Evolutionary conservation across 768 basidiomycete genomes (phyloP), one percentile per base, ranked within the genome.

Genomic region (Leccinellum rugosiceps): DNA sequence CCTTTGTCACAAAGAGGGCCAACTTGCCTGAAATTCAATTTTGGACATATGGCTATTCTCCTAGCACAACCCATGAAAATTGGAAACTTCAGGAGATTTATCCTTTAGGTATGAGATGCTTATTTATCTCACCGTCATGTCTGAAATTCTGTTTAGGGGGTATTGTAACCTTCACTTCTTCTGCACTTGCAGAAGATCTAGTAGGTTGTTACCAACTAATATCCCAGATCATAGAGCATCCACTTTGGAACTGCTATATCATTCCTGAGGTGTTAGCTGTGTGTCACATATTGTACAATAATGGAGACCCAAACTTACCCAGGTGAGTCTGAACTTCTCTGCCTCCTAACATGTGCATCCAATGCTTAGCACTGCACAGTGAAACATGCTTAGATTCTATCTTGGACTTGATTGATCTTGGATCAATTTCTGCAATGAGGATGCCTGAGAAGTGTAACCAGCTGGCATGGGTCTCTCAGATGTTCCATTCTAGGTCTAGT

Each of bases 11-110:
- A 28, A 76, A 83, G 52, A 71, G 82, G 19, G 69, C 65, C 26
- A 76, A 79, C 21, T 68, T 70, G 3, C 72, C 76, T 28, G 78
- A 82, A 41, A 65, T 82, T 7, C 83, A 80, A 32, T 89, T 90
- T 62, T 83, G 83, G 65, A 80, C 81, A 1, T 92, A 86, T 72
- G 90, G 90, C 0, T 81, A 85, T 11, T 82, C 88, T 68, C 69
- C 80, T 28, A 76, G 67, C 17, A 71, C 87, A 14, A 69, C 76
- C n/a, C 77, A 76, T 17, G 67, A 75, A 6, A 70, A 76, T 31
- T 88, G 86, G 87, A 81, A 80, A n/a, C 63, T 90, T 8, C 77
- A 78, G 31, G 85, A 86, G 59, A 80, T 92, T 11, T 90, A 82
- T 64, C 86, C 86, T 38, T 68, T 82, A 56, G 90, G 90, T 89